Evolutionary conservation across 106 monocot genomes (phyloP), one percentile per base, ranked within the genome.

Genomic region (Iris macrosiphon): DNA sequence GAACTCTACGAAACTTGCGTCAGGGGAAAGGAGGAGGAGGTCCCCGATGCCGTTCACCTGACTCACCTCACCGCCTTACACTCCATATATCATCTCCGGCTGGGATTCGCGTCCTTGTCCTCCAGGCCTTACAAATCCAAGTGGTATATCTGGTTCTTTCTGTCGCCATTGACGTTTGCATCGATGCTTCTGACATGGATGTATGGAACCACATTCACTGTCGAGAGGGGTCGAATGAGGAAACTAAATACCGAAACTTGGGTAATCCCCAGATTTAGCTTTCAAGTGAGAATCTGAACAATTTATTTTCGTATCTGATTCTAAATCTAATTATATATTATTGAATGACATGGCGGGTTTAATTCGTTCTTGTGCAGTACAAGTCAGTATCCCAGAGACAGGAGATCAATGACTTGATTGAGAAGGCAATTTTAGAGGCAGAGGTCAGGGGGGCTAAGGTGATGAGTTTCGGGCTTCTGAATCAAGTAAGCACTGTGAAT

Each of bases 391-490:
- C 40, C 28, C 56, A 72, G 24, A 64, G 55, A 37, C 40, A 58
- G 1, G 44, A 28, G 26, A 78, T 87, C 26, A 78, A 75, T 55
- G 35, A 19, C 6, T 19, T 78, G 43, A 75, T 87, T 21, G 81
- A 78, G 64, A 47, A 69, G 24, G 63, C 78, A 7, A 72, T 82
- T 28, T 19, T 66, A 8, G 67, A 87, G 41, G 81, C 81, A 46
- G 87, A 87, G 31, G 54, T 22, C n/a, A 72, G 23, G 43, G 87
- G 81, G 0, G 61, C 60, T 1, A 82, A 72, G 75, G 81, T 82
- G 7, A 8, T 78, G 9, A 82, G 61, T 59, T 55, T 87, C 20
- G 87, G 87, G n/a, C 81, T 87, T 29, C 54, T 81, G 3, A 87
- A 87, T 66, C 78, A 78, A 64, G 87, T 75, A 64, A 43, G 49